Base-by-base conservation (phyloP, 441 rosid species). In the Gossypium gossypioides region DNA sequence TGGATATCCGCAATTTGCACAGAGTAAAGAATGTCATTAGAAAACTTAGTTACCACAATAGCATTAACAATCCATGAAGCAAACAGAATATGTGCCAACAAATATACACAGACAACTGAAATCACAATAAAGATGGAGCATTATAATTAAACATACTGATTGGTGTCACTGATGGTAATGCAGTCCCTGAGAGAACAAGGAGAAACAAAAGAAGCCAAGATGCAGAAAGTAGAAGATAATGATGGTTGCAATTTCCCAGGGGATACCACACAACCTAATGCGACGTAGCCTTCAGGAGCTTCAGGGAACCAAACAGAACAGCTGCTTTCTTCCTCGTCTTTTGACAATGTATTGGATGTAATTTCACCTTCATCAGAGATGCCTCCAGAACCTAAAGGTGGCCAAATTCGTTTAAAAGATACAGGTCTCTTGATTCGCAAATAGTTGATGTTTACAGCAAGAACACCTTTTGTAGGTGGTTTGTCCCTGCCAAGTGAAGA, bases 241-340 rank as follows among this genome's bases (percentile, higher is more conserved):
- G 90, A 80, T n/a, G 99, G 99, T 15, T 77, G 93, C 64, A 79
- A 62, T 74, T 75, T 84, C 79, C 95, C 96, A 18, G 80, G 78
- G 54, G 98, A 86, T 68, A 86, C 96, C 78, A 92, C 89, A 81
- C 98, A 92, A 72, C 99, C 84, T 68, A 95, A 76, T 37, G 98
- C 91, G 77, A 95, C 88, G 79, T 91, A 95, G 69, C 97, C 99
- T 77, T 83, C 77, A 12, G 98, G 99, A 44, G 97, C 97, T 83
- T 87, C 92, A 73, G 99, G 99, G 83, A 89, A 88, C 99, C 99
- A 95, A 72, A 95, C 83, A 75, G 88, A 88, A 75, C 96, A 94
- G 71, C 58, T 48, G 74, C 65, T 72, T 1, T 76, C 85, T 64
- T 68, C 81, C 64, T 75, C 81, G 19, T 58, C 75, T 69, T 77